These are phyloP conservation scores for Lasiosphaeria hispida DNA, from an alignment of 495 filamentous ascomycete species.

Conservation along the genomic window DNA sequence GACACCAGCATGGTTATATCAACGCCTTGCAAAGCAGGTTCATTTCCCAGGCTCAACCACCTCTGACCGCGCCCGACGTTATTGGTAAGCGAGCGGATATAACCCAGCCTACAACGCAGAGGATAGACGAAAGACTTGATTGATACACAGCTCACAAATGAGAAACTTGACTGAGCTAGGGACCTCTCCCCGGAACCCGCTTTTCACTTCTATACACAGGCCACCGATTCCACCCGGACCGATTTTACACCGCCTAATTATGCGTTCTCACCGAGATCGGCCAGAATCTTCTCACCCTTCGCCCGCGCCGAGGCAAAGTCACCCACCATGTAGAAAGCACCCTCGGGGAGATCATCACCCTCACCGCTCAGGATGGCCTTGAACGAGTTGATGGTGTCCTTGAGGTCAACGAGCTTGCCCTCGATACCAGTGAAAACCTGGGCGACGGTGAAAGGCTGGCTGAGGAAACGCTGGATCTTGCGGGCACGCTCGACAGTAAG, in stretches of 20 bases:
- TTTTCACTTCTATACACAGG: conserved; percentile 41
- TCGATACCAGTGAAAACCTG: conserved; percentile 99
- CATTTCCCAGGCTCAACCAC: neutral
- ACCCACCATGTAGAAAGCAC: conserved; percentile 98
- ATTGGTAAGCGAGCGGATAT: neutral
- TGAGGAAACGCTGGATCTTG: conserved; percentile 99
- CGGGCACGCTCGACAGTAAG: conserved; percentile 99
- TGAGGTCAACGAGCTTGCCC: conserved; percentile 93
- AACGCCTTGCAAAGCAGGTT: neutral
- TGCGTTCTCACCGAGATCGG: conserved; percentile 74
- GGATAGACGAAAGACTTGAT: conserved; percentile 37
- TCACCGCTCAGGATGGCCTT: conserved; percentile 96
- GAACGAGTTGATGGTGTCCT: conserved; percentile 97
- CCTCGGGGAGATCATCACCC: conserved; percentile 92
- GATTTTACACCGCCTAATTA: conserved; percentile 54
- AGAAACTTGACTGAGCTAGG: conserved; percentile 37
- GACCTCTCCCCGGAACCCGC: conserved; percentile 28
- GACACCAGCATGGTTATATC: neutral
- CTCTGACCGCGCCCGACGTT: conserved; percentile 7
- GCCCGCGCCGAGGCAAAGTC: conserved; percentile 86
- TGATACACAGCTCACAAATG: conserved; percentile 45
- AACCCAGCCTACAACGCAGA: conserved; percentile 9
- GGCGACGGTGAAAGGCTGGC: conserved; percentile 97
- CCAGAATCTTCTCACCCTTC: conserved; percentile 99
- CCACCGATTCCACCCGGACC: conserved; percentile 28